Evolutionary conservation across 306 rosid species (phyloP), one percentile per base, ranked within the genome.

Genomic region (Albizia julibrissin): DNA sequence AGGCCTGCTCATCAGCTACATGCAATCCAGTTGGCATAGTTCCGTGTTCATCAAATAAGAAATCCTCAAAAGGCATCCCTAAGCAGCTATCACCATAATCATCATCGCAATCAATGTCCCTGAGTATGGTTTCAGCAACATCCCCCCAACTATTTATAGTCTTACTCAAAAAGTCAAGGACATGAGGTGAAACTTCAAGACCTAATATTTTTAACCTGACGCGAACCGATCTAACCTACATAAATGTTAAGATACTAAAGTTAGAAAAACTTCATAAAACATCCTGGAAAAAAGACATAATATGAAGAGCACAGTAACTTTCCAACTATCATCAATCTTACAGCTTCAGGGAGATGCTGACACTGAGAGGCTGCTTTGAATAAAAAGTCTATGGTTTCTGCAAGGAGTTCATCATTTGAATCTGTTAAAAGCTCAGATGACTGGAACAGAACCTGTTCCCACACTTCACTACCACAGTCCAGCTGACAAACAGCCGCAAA

Each of bases 61-160:
- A 89, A 87, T 89, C 82, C 77, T 91, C 94, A 81, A 87, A 80
- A 37, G 89, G 89, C 75, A 87, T 59, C 78, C 89, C 84, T 52
- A 94, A 85, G 89, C 92, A 85, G 78, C 77, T 89, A 75, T 92
- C 98, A 75, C 90, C 93, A 81, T 86, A 90, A 84, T 91, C 98
- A 75, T 92, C 96, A 56, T 93, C 97, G 84, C 94, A 88, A 84
- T 96, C 97, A 79, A 96, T 91, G 83, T 96, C 99, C 88, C 97
- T 87, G 22, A 96, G 97, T 76, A 96, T 84, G 78, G 97, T 88
- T 89, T 96, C 99, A 76, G 99, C 96, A 89, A 92, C 37, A 96
- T 93, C 98, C 74, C 98, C 98, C 98, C 99, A 93, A 87, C 98
- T 93, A 90, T 93, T 94, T 78, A 96, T 86, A 78, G 97, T 96